These are phyloP conservation scores for Niebla homalea DNA, from an alignment of 495 filamentous ascomycete species.

Conservation along the genomic window DNA sequence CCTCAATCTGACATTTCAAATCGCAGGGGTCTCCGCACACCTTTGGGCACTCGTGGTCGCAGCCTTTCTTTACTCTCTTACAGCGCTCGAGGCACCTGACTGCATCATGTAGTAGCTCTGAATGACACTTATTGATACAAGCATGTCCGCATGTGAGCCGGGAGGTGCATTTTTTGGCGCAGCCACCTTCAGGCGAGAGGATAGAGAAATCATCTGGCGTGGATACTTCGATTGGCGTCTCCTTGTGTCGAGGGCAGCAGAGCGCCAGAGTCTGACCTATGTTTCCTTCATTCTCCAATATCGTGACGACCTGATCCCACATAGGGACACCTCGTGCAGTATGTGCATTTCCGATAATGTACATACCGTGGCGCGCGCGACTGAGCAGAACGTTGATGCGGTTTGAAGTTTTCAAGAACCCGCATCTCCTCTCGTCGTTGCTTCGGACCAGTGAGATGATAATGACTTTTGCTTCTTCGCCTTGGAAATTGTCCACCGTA, in stretches of 20 bases:
- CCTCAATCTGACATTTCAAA: constrained; percentile 26
- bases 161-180: constrained; percentile 41
- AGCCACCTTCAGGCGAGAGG: constrained; percentile 61
- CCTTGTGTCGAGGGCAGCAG: constrained; percentile 55
- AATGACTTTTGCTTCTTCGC: constrained; percentile 69
- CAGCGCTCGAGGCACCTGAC: constrained; percentile 51
- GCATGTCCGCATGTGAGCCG: constrained; percentile 59
- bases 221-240: constrained; percentile 41
- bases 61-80: constrained; percentile 38
- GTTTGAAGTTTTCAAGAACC: constrained; percentile 66
- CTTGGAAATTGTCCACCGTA: constrained; percentile 72
- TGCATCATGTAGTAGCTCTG: constrained; percentile 46
- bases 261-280: constrained; percentile 45
- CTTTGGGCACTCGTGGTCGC: constrained; percentile 47
- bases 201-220: constrained; percentile 48
- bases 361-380: constrained; percentile 71
- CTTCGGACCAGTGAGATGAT: constrained; percentile 68
- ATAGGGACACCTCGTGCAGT: constrained; percentile 46
- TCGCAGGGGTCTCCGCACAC: constrained; percentile 49
- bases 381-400: constrained; percentile 68
- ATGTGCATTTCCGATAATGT: constrained; percentile 60
- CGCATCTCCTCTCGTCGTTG: constrained; percentile 47
- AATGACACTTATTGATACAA: constrained; percentile 60
- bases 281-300: constrained; percentile 35
- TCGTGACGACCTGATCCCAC: constrained; percentile 53